Evolutionary conservation across 2,329 filamentous ascomycete genomes (phyloP), one percentile per base, ranked within the genome.

Genomic region (Podosphaera aphanis): DNA sequence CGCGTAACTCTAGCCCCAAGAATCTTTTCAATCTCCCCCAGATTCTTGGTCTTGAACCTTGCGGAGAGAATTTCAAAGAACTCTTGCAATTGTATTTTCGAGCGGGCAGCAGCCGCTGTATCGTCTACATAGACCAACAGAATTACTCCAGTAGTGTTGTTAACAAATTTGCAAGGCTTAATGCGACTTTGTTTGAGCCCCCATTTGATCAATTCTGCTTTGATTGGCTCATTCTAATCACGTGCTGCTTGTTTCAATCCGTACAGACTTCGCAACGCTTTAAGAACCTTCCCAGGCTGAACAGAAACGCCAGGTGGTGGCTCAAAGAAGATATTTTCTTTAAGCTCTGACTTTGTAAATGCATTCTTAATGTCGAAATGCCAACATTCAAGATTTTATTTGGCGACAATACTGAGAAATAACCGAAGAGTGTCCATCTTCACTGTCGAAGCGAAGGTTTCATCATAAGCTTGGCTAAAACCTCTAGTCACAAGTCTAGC

Each of bases 11-110:
- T 37, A 37, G 35, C 35, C 20, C n/a, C 41, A 19, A 10, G 25
- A 43, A 43, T 43, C 25, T 43, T 43, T 18, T 43, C 16, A 29
- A 43, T 43, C 23, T 43, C 41, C 23, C 41, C 41, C 41, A 43
- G 25, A 23, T 43, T 31, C 25, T 43, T 43, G 41, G 41, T 23
- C 10, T 31, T 43, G 27, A 43, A 43, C 18, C 25, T 15, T 29
- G 16, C 16, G 15, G 41, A 43, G 21, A 43, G 25, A n/a, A 8
- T n/a, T 19, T 43, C 29, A 31, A 29, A 43, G 19, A 43, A 43
- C 25, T n/a, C n/a, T 19, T 5, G 16, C 16, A 43, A 31, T 18
- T 43, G 5, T 11, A 10, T 19, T 31, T 43, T 43, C 13, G 20
- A 29, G 15, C 18, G 16, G 18, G 25, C 41, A 10, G 41, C 41